Base-by-base conservation (phyloP, 1,139 yeast species). In the Suhomyces maxii region DNA sequence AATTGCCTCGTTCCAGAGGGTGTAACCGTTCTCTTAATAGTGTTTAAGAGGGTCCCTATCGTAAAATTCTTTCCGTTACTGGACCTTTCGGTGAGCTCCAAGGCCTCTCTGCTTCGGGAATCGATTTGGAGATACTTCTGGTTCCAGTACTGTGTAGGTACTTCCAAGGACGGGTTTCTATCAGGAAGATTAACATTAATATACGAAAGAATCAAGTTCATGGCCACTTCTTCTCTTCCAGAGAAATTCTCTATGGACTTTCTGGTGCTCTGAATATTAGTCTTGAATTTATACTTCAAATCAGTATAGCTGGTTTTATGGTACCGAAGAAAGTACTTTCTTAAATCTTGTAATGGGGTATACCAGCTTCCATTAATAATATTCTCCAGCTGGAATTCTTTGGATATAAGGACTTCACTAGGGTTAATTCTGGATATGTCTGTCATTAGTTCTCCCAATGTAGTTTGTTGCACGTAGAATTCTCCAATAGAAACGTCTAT, bases 401-500 rank as follows among this genome's bases (percentile, higher is more conserved):
- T 67, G 30, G 80, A 71, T 6, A 84, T 53, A 7, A 84, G 61
- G 11, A 88, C 75, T 56, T 88, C 96, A 45, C 82, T 74, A 0
- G 96, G 95, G 42, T 70, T 72, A 6, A 88, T 79, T 37, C 95
- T 67, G 0, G 88, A 70, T 2, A 88, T 63, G 49, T 84, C 88
- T 4, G 86, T 73, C 48, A 77, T 68, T 6, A 88, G 60, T n/a
- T 78, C 78, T 5, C 68, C 72, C 18, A 80, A 58, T 0, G 79
- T 76, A 0, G 90, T 82, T 38, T 80, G 80, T 56, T 87, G 87
- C 3, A 83, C 83, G 56, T 74, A 81, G 41, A 89, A 80, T 34
- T 82, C 84, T 0, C 98, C 98, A 0, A 93, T 82, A 0, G 95
- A 86, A 1, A 93, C 71, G 63, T 93, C 98, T 34, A 86, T 79